Conservation (phyloP, 1,284 basidiomycete species). For the Leccinum fuscescens region DNA sequence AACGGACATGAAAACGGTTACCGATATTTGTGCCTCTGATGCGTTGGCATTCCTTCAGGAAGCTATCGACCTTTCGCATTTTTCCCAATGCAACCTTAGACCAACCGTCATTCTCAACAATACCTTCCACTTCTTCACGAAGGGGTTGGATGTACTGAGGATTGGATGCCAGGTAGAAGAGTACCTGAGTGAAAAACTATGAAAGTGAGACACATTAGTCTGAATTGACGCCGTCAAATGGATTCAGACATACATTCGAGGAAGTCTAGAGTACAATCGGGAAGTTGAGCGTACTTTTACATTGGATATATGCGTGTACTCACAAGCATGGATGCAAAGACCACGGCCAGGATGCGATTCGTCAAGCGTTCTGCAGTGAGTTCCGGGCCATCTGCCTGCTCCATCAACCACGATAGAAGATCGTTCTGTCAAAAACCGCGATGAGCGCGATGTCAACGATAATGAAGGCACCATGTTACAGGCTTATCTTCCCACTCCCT, state of each 20-base stretch:
- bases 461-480: conserved; percentile 22
- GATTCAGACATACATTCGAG: conserved; percentile 13
- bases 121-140: conserved; percentile 41
- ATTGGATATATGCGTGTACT: neutral
- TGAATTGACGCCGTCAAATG: neutral
- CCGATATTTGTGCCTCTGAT: conserved; percentile 4
- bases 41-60: conserved; percentile 9
- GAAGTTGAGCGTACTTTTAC: neutral
- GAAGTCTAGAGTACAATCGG: conserved; percentile 6
- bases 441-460: neutral
- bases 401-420: conserved; percentile 43
- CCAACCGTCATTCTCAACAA: neutral
- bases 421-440: conserved; percentile 31
- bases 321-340: conserved; percentile 30
- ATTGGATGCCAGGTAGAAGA: conserved; percentile 15
- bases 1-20: neutral
- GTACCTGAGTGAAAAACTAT: conserved; percentile 26
- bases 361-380: conserved; percentile 31
- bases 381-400: conserved; percentile 30
- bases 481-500: conserved; percentile 36
- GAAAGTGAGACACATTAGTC: neutral
- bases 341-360: conserved; percentile 33
- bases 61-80: conserved; percentile 16
- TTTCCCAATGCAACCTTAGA: neutral
- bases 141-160: neutral